These are phyloP conservation scores for Calonectria pauciramosa DNA, from an alignment of 2,329 filamentous ascomycete genomes.

Conservation along the genomic window DNA sequence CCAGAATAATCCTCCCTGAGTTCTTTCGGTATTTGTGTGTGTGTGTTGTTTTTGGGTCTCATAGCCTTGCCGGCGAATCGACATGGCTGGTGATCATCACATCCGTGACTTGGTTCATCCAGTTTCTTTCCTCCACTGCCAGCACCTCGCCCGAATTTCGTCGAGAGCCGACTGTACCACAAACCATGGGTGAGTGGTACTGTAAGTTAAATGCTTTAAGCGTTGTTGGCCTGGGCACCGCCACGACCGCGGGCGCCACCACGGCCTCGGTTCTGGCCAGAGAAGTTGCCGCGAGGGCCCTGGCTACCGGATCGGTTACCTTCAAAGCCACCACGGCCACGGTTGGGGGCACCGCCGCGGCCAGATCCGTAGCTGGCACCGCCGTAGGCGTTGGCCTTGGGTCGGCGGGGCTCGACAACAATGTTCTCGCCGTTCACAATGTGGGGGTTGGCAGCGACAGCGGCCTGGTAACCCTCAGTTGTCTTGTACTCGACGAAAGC, in stretches of 20 bases:
- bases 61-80: neutral
- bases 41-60: neutral
- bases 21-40: conserved; percentile 17
- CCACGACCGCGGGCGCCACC: conserved; percentile 77
- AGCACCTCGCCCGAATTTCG: conserved; percentile 11
- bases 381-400: conserved; percentile 78
- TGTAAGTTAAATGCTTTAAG: conserved; percentile 50
- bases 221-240: conserved; percentile 67
- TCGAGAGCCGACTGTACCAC: conserved; percentile 10
- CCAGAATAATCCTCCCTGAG: conserved; percentile 18
- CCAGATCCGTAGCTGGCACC: conserved; percentile 75
- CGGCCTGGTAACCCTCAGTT: conserved; percentile 84
- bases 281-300: conserved; percentile 77
- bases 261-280: conserved; percentile 75
- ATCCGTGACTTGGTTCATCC: neutral
- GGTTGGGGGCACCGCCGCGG: conserved; percentile 71
- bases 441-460: conserved; percentile 87
- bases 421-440: conserved; percentile 86
- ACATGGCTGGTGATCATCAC: neutral
- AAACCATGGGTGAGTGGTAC: conserved; percentile 18
- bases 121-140: conserved; percentile 1
- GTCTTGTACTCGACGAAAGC: conserved; percentile 96
- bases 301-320: conserved; percentile 72
- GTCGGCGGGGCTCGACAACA: conserved; percentile 88
- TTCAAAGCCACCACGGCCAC: conserved; percentile 77